Evolutionary conservation across 2,329 filamentous ascomycete genomes (phyloP).

Genomic region (Phaeosphaeriaceae sp.): DNA sequence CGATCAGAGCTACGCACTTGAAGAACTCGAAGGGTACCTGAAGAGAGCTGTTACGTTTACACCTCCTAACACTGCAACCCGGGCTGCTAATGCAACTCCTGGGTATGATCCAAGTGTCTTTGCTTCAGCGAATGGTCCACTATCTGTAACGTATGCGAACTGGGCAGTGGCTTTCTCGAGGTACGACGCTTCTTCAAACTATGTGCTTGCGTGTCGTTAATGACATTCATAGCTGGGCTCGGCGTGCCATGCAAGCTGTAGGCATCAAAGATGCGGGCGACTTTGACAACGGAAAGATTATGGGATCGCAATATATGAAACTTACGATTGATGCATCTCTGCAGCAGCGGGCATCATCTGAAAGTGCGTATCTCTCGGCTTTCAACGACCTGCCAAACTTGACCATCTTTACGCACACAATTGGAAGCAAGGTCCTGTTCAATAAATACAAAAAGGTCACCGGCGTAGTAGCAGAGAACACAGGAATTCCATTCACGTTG

Average conservation of each 20-base stretch:
- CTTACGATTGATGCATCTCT: conserved; percentile 33
- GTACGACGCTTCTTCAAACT: too few relatives aligned
- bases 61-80: conserved; percentile 18
- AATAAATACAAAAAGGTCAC: conserved; percentile 9
- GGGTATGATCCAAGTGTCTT: conserved; percentile 13
- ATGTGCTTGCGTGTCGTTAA: too few relatives aligned
- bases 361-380: conserved; percentile 11
- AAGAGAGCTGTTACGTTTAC: conserved; percentile 35
- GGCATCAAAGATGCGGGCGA: conserved; percentile 14
- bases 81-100: conserved; percentile 12
- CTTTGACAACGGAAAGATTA: conserved; percentile 22
- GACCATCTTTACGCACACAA: conserved; percentile 38
- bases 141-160: conserved; percentile 25
- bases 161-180: conserved; percentile 21
- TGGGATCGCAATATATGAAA: conserved; percentile 16
- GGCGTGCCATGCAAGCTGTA: conserved; percentile 16
- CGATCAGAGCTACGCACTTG: conserved; percentile 36
- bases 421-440: conserved; percentile 47
- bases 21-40: conserved; percentile 27
- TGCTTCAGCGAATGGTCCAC: conserved; percentile 5
- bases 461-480: conserved; percentile 25
- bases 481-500: neutral
- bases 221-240: too few relatives aligned
- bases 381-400: neutral
- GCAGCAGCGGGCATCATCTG: conserved; percentile 10